Percentiles rank a stretch among this genome's conserved stretches.
Conservation (phyloP, 2,329 filamentous ascomycete species). For the Verticillium dahliae region DNA sequence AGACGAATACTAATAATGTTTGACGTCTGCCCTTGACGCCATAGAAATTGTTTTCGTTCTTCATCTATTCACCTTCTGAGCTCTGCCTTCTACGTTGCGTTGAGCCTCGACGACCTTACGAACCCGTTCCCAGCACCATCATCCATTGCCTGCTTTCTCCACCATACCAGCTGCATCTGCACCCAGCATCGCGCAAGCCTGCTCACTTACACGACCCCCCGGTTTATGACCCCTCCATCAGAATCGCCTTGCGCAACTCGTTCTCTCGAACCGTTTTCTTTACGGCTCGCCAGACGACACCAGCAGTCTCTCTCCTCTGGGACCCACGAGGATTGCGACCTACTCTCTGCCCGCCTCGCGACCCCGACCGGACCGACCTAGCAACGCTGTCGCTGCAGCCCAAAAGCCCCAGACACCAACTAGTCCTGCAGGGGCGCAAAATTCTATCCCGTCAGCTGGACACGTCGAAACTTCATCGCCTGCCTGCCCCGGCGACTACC, state of each 20-base stretch:
- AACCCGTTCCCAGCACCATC: neutral
- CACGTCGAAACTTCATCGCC: neutral
- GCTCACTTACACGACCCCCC: neutral
- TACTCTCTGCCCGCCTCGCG: neutral
- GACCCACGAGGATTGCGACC: neutral
- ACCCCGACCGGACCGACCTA: neutral
- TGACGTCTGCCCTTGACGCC: constrained; percentile 1
- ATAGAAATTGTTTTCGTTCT: neutral
- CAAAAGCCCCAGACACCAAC: neutral
- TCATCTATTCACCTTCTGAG: neutral
- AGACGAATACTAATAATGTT: constrained; percentile 10
- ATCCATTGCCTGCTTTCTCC: neutral
- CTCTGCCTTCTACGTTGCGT: neutral
- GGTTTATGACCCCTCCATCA: neutral
- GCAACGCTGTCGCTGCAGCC: neutral
- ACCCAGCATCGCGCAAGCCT: constrained; percentile 3
- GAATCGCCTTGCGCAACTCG: neutral
- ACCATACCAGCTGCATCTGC: neutral
- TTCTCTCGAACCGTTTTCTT: neutral
- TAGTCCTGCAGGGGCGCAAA: neutral
- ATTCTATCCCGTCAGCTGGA: neutral
- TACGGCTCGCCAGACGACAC: neutral
- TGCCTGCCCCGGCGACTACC: neutral
- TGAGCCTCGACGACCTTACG: neutral
- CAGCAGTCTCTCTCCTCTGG: neutral